Evolutionary conservation across 306 rosid genomes (phyloP).

Genomic region (Trifolium pratense): DNA sequence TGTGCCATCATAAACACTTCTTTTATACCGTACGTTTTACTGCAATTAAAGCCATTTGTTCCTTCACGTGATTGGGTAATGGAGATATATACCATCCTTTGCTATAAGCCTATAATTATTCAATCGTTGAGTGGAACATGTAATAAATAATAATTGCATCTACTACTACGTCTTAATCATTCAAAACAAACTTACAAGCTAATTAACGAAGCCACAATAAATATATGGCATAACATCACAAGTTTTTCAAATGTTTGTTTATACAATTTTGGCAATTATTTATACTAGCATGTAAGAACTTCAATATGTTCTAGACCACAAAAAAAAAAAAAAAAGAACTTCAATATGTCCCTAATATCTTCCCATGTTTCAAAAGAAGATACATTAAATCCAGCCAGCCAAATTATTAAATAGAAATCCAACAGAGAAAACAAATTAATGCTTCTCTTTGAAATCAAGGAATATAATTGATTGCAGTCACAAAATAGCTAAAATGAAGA

Average conservation of each 20-base stretch:
- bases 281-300: neutral
- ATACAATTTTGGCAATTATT: conserved; percentile 34
- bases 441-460: conserved; percentile 34
- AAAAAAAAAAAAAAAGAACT: too few species aligned
- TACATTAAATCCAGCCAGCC: neutral
- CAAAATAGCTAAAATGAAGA: conserved; percentile 7
- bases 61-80: conserved; percentile 35
- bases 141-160: conserved; percentile 48
- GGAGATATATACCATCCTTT: conserved; percentile 11
- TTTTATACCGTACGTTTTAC: conserved; percentile 36
- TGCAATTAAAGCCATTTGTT: conserved; percentile 33
- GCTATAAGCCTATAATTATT: conserved; percentile 45
- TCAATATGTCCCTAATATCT: neutral
- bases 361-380: neutral
- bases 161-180: conserved; percentile 57
- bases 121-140: conserved; percentile 48
- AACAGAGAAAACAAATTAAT: conserved; percentile 3
- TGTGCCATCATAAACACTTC: conserved; percentile 35
- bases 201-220: conserved; percentile 47
- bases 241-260: conserved; percentile 2
- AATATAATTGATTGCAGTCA: conserved; percentile 19
- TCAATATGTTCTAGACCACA: too few species aligned
- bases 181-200: conserved; percentile 85
- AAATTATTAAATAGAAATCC: conserved; percentile 20
- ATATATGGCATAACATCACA: neutral